These are phyloP conservation scores for Rosa persica DNA, from an alignment of 306 rosid species.

Conservation along the genomic window DNA sequence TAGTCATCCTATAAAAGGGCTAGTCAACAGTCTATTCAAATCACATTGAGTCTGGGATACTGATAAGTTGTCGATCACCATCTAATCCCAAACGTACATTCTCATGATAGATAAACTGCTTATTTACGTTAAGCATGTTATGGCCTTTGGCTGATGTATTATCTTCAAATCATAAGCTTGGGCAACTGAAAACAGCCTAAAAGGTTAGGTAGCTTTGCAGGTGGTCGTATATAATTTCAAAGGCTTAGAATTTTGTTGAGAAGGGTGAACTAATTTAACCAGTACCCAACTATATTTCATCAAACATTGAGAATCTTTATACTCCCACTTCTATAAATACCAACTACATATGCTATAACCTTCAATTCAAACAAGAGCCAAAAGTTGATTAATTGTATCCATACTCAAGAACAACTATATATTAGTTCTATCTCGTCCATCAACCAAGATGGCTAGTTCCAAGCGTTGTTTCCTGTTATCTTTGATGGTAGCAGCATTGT, in stretches of 20 bases:
- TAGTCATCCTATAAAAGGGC: too few relatives aligned
- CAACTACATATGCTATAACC: neutral
- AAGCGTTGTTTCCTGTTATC: neutral
- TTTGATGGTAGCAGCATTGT: slow-evolving; percentile 16
- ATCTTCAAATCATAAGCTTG: too few relatives aligned
- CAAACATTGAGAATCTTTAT: slow-evolving; percentile 9
- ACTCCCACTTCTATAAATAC: slow-evolving; percentile 6
- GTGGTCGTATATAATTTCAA: neutral
- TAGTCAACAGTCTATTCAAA: too few relatives aligned
- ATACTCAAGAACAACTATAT: neutral
- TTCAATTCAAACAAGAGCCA: slow-evolving; percentile 7
- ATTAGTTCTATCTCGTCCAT: too few relatives aligned
- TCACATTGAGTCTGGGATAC: too few relatives aligned
- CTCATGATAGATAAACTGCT: too few relatives aligned
- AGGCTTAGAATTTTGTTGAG: slow-evolving; percentile 3
- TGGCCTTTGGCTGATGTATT: too few relatives aligned
- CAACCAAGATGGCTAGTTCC: slow-evolving; percentile 16
- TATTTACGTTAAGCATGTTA: too few relatives aligned
- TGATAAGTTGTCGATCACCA: too few relatives aligned
- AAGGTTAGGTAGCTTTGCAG: too few relatives aligned
- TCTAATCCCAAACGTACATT: too few relatives aligned
- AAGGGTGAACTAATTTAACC: slow-evolving; percentile 19
- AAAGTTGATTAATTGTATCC: neutral
- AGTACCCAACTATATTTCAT: slow-evolving; percentile 4
- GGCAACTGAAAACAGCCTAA: too few relatives aligned